These are phyloP conservation scores for Aspergillus neotritici DNA, from an alignment of 2,329 filamentous ascomycete genomes.

Conservation along the genomic window DNA sequence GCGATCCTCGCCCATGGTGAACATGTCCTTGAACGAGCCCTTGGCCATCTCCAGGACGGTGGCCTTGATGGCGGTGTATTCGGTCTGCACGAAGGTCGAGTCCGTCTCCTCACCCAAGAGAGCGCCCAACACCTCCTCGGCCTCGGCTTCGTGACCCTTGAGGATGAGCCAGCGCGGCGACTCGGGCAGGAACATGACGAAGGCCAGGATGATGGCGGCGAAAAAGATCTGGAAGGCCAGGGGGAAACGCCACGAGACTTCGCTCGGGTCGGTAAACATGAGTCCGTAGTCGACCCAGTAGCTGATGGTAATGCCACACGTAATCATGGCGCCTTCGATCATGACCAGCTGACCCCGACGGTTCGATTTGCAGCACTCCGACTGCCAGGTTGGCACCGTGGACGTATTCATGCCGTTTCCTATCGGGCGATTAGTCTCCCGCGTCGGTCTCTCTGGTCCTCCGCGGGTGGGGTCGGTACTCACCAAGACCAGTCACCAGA, in stretches of 20 bases:
- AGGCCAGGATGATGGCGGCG: constrained; percentile 46
- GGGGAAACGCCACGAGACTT: constrained; percentile 51
- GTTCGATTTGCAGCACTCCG: constrained; percentile 48
- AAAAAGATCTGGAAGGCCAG: constrained; percentile 55
- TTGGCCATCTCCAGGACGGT: constrained; percentile 47
- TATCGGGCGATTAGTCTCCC: background rate
- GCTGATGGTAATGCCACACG: constrained; percentile 46
- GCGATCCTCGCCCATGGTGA: constrained; percentile 53
- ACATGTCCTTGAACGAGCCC: constrained; percentile 52
- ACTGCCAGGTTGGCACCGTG: constrained; percentile 49
- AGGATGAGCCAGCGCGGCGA: constrained; percentile 55
- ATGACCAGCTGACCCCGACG: constrained; percentile 49
- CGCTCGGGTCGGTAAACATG: constrained; percentile 46
- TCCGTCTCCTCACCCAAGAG: constrained; percentile 45
- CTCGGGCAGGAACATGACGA: constrained; percentile 50
- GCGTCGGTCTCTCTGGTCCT: too few relatives aligned
- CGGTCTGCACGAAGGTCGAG: constrained; percentile 40
- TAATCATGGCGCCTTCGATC: constrained; percentile 50
- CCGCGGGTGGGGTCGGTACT: background rate
- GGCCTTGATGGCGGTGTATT: constrained; percentile 50
- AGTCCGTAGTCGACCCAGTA: constrained; percentile 51
- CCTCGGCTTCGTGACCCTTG: constrained; percentile 51
- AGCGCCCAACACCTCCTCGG: constrained; percentile 43
- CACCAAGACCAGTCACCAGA: constrained; percentile 48
- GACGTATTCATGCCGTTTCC: constrained; percentile 48